Percentiles rank a stretch among this genome's conserved stretches.
Evolutionary conservation across 78 protist species (phyloP).

Genomic region (Dictyostelium brefeldianum): DNA sequence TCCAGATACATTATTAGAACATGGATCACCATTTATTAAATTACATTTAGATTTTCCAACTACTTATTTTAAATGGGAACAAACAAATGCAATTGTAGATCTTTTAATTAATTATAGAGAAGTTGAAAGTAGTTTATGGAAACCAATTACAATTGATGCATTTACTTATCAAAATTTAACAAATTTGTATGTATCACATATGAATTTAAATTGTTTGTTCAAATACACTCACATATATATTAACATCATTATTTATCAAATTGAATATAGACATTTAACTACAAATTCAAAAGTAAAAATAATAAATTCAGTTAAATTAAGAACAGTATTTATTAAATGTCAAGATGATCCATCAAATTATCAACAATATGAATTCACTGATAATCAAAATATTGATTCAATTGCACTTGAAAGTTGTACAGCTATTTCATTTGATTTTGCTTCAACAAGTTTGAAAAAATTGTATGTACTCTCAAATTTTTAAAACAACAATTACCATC

Average conservation of each 20-base stretch:
- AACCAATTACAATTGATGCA: neutral
- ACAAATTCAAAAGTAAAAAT: neutral
- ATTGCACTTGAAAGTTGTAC: too few species aligned
- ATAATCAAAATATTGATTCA: too few species aligned
- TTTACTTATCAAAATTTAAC: neutral
- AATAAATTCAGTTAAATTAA: neutral
- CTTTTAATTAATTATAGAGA: neutral
- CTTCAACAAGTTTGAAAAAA: too few species aligned
- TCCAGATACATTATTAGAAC: neutral
- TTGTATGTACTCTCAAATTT: too few species aligned
- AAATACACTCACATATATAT: too few species aligned
- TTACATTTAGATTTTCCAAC: neutral
- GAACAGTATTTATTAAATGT: neutral
- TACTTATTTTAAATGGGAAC: neutral
- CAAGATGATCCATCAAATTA: neutral
- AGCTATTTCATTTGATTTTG: too few species aligned
- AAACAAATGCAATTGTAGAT: neutral
- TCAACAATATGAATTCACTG: neutral
- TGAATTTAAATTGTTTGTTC: too few species aligned
- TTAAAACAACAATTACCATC: too few species aligned
- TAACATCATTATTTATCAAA: too few species aligned
- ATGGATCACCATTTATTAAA: too few species aligned
- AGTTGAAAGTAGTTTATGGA: too few species aligned
- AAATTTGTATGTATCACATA: conserved; percentile 1
- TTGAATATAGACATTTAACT: too few species aligned